Conservation (phyloP, 129 eudicot species). For the Flaveria brownii region DNA sequence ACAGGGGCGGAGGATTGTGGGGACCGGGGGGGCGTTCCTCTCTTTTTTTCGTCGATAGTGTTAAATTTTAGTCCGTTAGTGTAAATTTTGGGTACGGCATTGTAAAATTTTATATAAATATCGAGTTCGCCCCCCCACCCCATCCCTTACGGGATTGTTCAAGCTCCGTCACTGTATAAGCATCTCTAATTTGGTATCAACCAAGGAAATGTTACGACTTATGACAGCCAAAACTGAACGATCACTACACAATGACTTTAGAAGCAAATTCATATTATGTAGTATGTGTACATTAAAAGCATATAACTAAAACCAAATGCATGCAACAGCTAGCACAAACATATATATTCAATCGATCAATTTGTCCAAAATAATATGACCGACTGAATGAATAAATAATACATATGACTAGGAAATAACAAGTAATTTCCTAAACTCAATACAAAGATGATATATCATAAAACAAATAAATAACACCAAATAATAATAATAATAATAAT, state of each 20-base stretch:
- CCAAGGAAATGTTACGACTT: neutral
- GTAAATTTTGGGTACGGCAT: too few species aligned
- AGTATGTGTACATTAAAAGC: neutral
- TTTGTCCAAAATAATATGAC: constrained; percentile 29
- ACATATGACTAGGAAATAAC: constrained; percentile 35
- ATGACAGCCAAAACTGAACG: neutral
- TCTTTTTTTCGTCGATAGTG: too few species aligned
- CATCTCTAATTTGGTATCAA: neutral
- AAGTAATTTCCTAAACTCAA: constrained; percentile 31
- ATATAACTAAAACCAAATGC: neutral
- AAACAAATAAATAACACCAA: constrained; percentile 22
- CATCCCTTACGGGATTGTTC: too few species aligned
- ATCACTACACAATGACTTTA: neutral
- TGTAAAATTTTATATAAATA: too few species aligned
- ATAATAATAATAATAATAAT: constrained; percentile 8
- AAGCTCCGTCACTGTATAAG: too few species aligned
- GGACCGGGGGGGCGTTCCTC: too few species aligned
- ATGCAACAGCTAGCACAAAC: constrained; percentile 17
- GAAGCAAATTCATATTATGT: neutral
- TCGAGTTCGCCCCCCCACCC: too few species aligned
- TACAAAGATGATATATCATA: neutral
- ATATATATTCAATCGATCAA: constrained; percentile 10
- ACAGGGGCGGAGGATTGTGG: too few species aligned
- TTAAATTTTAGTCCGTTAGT: too few species aligned
- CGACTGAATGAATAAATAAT: constrained; percentile 29